These are phyloP conservation scores for Anthoceros angustus DNA, from an alignment of 225 moss, liverwort and hornwort species.

Conservation along the genomic window DNA sequence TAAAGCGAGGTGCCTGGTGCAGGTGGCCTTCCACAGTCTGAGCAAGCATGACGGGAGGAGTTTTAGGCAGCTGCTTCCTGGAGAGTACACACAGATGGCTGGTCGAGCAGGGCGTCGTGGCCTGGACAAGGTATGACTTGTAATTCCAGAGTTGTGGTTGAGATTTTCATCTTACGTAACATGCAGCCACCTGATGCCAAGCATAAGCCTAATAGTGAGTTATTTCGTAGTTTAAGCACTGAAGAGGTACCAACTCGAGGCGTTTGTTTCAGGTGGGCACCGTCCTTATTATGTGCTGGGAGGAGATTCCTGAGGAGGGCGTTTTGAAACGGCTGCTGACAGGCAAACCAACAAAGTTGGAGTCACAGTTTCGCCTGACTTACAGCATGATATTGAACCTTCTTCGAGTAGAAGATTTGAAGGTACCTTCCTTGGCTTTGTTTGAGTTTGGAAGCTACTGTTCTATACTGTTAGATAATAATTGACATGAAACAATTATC, in stretches of 20 bases:
- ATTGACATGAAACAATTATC: slow-evolving; percentile 1
- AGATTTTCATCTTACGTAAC: no score
- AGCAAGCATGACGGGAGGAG: slow-evolving; percentile 94
- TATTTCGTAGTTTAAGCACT: no score
- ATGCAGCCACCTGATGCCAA: no score
- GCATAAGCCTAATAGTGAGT: no score
- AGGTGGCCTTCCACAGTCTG: slow-evolving; percentile 95
- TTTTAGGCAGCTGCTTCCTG: slow-evolving; percentile 81
- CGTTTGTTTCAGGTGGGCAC: slow-evolving; percentile 53
- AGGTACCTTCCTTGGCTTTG: slow-evolving; percentile 27
- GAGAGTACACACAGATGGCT: slow-evolving; percentile 99
- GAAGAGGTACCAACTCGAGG: no score
- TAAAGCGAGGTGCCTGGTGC: slow-evolving; percentile 4
- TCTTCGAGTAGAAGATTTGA: slow-evolving; percentile 94
- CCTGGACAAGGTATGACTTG: slow-evolving; percentile 56
- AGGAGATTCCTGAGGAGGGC: slow-evolving; percentile 98
- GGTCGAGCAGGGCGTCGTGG: slow-evolving; percentile 97
- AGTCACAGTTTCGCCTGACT: slow-evolving; percentile 96
- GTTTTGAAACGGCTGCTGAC: slow-evolving; percentile 78
- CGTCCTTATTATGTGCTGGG: slow-evolving; percentile 97
- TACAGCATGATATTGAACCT: slow-evolving; percentile 99
- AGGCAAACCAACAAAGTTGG: slow-evolving; percentile 88
- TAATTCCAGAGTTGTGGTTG: no score
- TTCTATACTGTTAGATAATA: neutral
- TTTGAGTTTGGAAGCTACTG: neutral